These are phyloP conservation scores for Diversispora eburnea DNA, from an alignment of 192 early-diverging fungal species.

Conservation along the genomic window DNA sequence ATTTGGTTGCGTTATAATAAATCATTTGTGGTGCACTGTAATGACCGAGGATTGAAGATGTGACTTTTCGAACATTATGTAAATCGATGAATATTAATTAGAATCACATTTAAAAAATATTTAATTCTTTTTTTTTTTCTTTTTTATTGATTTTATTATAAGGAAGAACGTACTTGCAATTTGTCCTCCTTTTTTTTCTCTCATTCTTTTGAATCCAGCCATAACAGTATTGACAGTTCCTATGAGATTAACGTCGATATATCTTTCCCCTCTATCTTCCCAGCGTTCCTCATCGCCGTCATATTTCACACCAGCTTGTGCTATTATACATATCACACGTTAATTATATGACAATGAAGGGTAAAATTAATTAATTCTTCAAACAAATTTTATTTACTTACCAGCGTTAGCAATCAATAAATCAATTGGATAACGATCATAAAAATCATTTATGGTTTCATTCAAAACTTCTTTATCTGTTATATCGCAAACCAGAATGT, in stretches of 20 bases:
- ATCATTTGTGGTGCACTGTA: not conserved
- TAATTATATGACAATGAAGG: not conserved
- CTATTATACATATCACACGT: not conserved
- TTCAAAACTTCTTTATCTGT: constrained; percentile 12
- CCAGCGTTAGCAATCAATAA: constrained; percentile 35
- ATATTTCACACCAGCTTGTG: constrained; percentile 14
- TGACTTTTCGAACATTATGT: not conserved
- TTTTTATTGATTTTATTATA: not conserved
- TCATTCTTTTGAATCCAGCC: constrained; percentile 30
- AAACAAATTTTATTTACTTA: not conserved
- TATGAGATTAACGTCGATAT: constrained; percentile 19
- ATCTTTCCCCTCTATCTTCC: constrained; percentile 19
- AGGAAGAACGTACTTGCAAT: constrained; percentile 22
- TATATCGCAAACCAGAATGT: constrained; percentile 20
- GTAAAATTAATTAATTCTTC: not conserved
- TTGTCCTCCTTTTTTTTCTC: constrained; percentile 24
- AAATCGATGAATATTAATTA: not conserved
- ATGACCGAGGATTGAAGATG: constrained; percentile 15
- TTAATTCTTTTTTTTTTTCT: not conserved
- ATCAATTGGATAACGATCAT: constrained; percentile 27
- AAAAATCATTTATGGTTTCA: constrained; percentile 26
- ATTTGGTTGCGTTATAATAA: constrained; percentile 30
- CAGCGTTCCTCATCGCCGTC: constrained; percentile 3
- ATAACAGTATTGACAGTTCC: constrained; percentile 29
- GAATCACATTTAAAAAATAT: not conserved